phyloP scores from a whole-genome alignment of 345 rosid genomes.

The Populus tremula region DNA sequence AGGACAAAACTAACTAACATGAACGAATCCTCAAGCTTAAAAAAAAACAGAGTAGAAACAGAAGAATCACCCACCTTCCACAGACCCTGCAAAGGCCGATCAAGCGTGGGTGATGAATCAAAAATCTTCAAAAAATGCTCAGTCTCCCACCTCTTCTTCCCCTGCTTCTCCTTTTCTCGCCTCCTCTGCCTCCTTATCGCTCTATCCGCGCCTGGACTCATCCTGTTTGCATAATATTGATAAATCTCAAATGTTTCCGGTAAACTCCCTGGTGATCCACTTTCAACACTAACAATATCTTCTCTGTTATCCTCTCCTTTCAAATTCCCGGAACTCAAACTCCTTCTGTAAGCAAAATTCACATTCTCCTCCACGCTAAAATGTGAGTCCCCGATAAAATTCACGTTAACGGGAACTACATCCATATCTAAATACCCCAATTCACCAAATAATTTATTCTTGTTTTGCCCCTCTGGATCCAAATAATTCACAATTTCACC shows the following conservation, averaged over 20 bases:
- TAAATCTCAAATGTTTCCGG: constrained; percentile 74
- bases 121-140: constrained; percentile 76
- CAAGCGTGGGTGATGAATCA: constrained; percentile 58
- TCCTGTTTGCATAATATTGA: constrained; percentile 69
- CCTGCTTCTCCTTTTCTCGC: constrained; percentile 75
- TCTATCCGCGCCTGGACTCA: constrained; percentile 58
- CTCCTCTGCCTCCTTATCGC: constrained; percentile 65
- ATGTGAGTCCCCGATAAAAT: constrained; percentile 63
- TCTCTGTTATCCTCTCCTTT: constrained; percentile 46
- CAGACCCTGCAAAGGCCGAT: constrained; percentile 79
- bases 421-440: constrained; percentile 30
- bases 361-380: constrained; percentile 66
- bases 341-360: constrained; percentile 25
- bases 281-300: constrained; percentile 24
- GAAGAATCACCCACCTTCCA: constrained; percentile 63
- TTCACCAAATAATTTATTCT: constrained; percentile 20
- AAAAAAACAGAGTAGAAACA: neutral
- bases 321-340: constrained; percentile 40
- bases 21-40: neutral
- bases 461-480: constrained; percentile 44
- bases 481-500: constrained; percentile 55
- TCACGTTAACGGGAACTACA: constrained; percentile 60
- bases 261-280: constrained; percentile 41
- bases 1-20: neutral
- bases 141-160: constrained; percentile 66